A percentile compares a stretch with the other conserved stretches of the same genome.
These are phyloP conservation scores for Gnomoniopsis smithogilvyi DNA, from an alignment of 2,329 filamentous ascomycete genomes.

Conservation along the genomic window DNA sequence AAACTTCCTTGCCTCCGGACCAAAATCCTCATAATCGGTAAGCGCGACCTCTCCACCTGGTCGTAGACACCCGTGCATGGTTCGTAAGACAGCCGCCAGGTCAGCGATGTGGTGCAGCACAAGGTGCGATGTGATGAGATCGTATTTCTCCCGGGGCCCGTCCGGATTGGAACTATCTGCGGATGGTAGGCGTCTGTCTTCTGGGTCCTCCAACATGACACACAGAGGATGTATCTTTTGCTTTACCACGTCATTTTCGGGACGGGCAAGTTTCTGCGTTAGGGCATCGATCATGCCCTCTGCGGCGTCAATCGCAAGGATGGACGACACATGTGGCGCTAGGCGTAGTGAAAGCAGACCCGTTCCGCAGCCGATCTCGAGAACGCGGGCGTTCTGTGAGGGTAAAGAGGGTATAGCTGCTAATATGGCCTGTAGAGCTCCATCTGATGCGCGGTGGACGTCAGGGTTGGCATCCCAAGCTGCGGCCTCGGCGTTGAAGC, in stretches of 20 bases:
- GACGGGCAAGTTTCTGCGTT: conserved; percentile 36
- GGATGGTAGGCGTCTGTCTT: conserved; percentile 40
- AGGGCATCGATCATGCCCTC: conserved; percentile 53
- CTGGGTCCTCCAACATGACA: conserved; percentile 44
- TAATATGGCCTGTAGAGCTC: conserved; percentile 43
- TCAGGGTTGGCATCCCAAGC: conserved; percentile 52
- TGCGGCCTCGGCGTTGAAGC: conserved; percentile 53
- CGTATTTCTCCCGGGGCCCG: conserved; percentile 38
- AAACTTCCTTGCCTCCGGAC: conserved; percentile 47
- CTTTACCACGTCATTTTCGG: conserved; percentile 2
- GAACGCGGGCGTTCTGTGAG: conserved; percentile 37
- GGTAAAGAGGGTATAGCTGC: conserved; percentile 15
- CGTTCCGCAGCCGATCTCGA: conserved; percentile 57
- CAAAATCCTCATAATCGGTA: conserved; percentile 57
- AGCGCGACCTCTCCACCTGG: conserved; percentile 46
- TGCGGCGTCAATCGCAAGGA: conserved; percentile 52
- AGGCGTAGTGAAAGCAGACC: conserved; percentile 49
- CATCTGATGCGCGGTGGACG: conserved; percentile 40
- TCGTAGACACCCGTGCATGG: conserved; percentile 44
- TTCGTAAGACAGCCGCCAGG: conserved; percentile 37
- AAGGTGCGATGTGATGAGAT: conserved; percentile 50
- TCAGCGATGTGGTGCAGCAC: conserved; percentile 54
- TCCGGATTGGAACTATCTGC: conserved; percentile 26
- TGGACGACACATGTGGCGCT: conserved; percentile 41
- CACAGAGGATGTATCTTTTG: conserved; percentile 38